These are phyloP conservation scores for Kuraishia molischiana DNA, from an alignment of 805 yeast genomes.

Conservation along the genomic window DNA sequence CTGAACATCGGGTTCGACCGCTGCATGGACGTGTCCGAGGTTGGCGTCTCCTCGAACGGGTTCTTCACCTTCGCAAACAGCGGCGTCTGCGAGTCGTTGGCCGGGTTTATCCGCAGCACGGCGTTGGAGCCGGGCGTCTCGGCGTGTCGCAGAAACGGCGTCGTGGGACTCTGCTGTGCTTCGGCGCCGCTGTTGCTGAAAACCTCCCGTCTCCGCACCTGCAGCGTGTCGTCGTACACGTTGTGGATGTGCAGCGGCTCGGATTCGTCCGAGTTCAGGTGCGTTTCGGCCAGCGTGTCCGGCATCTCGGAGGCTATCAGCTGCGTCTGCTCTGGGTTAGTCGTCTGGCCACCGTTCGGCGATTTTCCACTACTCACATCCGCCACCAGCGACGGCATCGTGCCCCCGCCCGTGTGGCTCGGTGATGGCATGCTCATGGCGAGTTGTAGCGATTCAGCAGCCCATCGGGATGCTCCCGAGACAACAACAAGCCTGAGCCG, in stretches of 20 bases:
- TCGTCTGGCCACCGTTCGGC: too few species aligned
- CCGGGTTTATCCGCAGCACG: not conserved
- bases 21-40: constrained; percentile 7
- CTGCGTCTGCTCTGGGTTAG: not conserved
- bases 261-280: not conserved
- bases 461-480: too few species aligned
- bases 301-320: not conserved
- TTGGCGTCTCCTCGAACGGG: constrained; percentile 26
- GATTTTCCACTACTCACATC: too few species aligned
- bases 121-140: not conserved
- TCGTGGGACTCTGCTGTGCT: not conserved
- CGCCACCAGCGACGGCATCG: too few species aligned
- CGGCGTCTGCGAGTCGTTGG: constrained; percentile 12
- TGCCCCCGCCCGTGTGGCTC: too few species aligned
- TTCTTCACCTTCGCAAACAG: constrained; percentile 19
- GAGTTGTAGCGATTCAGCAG: too few species aligned
- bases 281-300: not conserved
- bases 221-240: not conserved
- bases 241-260: not conserved
- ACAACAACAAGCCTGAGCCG: too few species aligned
- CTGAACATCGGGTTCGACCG: constrained; percentile 1
- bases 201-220: not conserved
- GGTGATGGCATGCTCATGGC: too few species aligned
- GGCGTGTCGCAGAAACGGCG: not conserved
- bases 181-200: not conserved